Evolutionary conservation across 257 asterid genomes (phyloP).

Genomic region (Buddleja alternifolia): DNA sequence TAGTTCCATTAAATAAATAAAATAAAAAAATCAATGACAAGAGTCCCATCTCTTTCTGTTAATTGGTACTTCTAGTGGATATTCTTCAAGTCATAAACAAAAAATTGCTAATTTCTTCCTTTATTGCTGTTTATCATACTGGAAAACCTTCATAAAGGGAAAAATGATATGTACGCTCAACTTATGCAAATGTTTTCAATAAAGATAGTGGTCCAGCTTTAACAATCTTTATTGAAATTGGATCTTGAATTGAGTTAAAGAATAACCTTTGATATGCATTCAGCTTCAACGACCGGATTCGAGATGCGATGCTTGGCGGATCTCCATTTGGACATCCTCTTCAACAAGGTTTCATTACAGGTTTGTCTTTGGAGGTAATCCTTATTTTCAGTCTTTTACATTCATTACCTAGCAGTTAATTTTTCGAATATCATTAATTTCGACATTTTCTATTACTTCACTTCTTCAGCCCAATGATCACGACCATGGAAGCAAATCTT

Average conservation of each 20-base stretch:
- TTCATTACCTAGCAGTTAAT: constrained; percentile 12
- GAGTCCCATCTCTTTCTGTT: neutral
- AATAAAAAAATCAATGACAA: neutral
- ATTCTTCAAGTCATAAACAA: neutral
- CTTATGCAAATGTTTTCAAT: neutral
- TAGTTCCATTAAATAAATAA: neutral
- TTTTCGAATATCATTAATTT: neutral
- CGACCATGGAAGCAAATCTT: constrained; percentile 69
- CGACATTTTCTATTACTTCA: neutral
- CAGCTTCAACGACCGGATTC: constrained; percentile 97
- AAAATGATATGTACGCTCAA: neutral
- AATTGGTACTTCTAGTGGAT: neutral
- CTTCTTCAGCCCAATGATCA: constrained; percentile 79
- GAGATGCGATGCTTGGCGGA: constrained; percentile 94
- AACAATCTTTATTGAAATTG: neutral
- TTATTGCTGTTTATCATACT: neutral
- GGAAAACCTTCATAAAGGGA: neutral
- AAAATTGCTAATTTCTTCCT: neutral
- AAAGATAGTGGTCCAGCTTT: neutral
- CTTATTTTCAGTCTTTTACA: neutral
- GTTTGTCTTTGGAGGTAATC: constrained; percentile 84
- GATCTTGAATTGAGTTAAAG: constrained; percentile 2
- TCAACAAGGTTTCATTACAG: constrained; percentile 93
- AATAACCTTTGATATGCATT: constrained; percentile 20
- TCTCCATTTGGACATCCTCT: constrained; percentile 97